Conservation (phyloP, 2,329 filamentous ascomycete genomes). For the Phyllosticta citriasiana region DNA sequence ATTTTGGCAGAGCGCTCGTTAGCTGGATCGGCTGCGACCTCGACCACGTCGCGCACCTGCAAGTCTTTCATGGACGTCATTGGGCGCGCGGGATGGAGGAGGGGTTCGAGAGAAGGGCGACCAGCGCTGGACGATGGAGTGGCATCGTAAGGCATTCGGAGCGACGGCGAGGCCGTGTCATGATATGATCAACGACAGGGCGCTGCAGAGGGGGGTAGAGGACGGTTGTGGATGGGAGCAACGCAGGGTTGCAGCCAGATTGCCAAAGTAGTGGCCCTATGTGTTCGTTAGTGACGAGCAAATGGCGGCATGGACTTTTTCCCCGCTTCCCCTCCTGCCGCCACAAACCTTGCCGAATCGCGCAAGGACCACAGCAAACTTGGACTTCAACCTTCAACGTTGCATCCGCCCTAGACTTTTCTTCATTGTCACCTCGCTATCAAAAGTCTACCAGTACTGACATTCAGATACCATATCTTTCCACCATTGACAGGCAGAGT, state of each 20-base stretch:
- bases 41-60: neutral
- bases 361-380: neutral
- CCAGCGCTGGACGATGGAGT: neutral
- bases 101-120: conserved; percentile 6
- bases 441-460: neutral
- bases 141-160: conserved; percentile 3
- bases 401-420: neutral
- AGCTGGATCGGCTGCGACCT: neutral
- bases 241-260: neutral
- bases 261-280: neutral
- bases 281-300: neutral
- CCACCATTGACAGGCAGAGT: neutral
- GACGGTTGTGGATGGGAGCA: neutral
- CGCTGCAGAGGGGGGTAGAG: neutral
- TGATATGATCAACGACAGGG: neutral
- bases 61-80: neutral
- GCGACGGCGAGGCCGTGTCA: neutral
- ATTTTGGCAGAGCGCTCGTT: conserved; percentile 1
- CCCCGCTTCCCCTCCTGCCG: neutral
- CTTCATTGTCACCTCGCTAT: neutral
- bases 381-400: neutral
- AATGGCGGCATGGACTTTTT: neutral
- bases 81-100: neutral
- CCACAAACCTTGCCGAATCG: neutral
- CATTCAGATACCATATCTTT: neutral